Conservation (phyloP, 257 asterid species). For the Solanum gracilifrons region DNA sequence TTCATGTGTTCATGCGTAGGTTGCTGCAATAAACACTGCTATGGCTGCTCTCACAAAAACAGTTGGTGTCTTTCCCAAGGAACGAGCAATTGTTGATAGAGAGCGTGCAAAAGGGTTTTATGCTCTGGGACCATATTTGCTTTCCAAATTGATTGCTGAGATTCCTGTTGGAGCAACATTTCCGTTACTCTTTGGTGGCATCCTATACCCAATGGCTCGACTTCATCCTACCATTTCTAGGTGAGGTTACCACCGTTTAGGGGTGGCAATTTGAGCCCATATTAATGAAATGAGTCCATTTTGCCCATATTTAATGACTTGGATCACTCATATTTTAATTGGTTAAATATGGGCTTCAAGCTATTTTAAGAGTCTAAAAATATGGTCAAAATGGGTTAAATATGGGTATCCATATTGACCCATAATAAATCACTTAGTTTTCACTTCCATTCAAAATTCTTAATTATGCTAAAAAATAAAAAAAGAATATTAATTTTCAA, state of each 20-base stretch:
- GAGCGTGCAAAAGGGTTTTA: constrained; percentile 89
- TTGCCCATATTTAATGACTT: too few species aligned
- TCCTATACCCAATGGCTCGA: constrained; percentile 91
- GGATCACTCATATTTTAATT: too few species aligned
- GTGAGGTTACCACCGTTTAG: constrained; percentile 24
- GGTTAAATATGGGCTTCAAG: too few species aligned
- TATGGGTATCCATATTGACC: too few species aligned
- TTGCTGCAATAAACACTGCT: constrained; percentile 97
- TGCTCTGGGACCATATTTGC: constrained; percentile 80
- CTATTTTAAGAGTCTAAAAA: too few species aligned
- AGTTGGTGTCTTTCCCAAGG: constrained; percentile 95
- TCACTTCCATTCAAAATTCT: too few species aligned
- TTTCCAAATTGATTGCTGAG: constrained; percentile 88
- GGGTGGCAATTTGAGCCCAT: background rate
- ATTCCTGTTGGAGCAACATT: constrained; percentile 93
- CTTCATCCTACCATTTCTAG: constrained; percentile 82
- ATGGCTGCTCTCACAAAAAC: constrained; percentile 99
- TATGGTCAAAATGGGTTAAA: too few species aligned
- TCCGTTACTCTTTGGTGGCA: constrained; percentile 83
- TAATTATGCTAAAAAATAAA: too few species aligned
- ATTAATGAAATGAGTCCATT: too few species aligned
- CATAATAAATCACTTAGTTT: too few species aligned
- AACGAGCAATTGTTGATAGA: constrained; percentile 92
- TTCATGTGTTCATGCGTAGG: constrained; percentile 28
- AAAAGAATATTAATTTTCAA: too few species aligned